Base-by-base conservation (phyloP, 2,329 filamentous ascomycete genomes). In the Dactylonectria macrodidyma region DNA sequence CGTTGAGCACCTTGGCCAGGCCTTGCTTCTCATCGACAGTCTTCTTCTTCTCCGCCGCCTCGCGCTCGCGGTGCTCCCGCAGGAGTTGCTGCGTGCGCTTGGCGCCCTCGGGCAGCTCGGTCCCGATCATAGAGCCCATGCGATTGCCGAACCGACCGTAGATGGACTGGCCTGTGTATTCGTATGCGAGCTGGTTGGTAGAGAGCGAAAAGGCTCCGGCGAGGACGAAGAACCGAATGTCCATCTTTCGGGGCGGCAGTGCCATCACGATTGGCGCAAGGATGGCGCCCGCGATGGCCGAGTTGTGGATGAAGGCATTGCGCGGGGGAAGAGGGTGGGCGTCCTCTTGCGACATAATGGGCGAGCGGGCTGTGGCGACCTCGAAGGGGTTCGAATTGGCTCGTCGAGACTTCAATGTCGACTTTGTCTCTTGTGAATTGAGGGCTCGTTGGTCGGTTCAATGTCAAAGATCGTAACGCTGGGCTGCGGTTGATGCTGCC, bases 41-140 rank as follows among this genome's bases (percentile, higher is more conserved):
- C 64, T 77, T 71, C 19, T 61, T 68, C 57, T 74, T 75, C 56
- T 74, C 75, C 46, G 77, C 76, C 9, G 79, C 79, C 71, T 82
- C 79, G 26, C 79, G 76, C 77, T 81, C 81, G 62, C 78, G 78
- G 75, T 88, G 86, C 66, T 85, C 84, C 59, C 81, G 81, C 57
- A 89, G 79, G 55, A 85, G 78, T 71, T 78, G 78, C 78, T 84
- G 85, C 24, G 82, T 87, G 73, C 81, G 80, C 76, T 78, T 79
- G 22, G 88, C 87, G 59, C 83, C 83, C 72, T 92, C 90, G 48
- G 88, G 89, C 16, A 92, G 87, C 60, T 86, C 84, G 54, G 82
- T 84, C 67, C 84, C 83, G 48, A 89, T 78, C 50, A 90, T 80
- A 16, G 81, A 82, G 30, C 74, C 74, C 70, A 84, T 73, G 61